These are phyloP conservation scores for Ampelocalamus luodianensis DNA, from an alignment of 176 grass and related monocot genomes.

Conservation along the genomic window DNA sequence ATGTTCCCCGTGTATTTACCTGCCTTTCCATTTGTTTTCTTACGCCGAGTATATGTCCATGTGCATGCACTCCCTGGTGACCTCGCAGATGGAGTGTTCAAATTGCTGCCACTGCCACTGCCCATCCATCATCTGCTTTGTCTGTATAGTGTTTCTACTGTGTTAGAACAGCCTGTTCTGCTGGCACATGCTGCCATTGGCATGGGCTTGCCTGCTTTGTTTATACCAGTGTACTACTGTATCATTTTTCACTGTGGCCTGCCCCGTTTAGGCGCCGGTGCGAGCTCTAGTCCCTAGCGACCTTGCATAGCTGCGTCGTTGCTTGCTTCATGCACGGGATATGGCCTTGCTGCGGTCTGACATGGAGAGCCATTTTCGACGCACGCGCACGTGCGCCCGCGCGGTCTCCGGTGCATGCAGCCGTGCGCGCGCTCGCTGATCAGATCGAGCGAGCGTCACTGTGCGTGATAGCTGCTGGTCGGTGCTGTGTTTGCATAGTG, in stretches of 20 bases:
- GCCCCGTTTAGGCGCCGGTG: slow-evolving; percentile 21
- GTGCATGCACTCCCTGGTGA: neutral
- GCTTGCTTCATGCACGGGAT: neutral
- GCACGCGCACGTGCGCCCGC: neutral
- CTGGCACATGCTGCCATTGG: neutral
- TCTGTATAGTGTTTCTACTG: neutral
- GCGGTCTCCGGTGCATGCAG: neutral
- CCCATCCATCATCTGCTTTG: slow-evolving; percentile 4
- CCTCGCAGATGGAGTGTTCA: neutral
- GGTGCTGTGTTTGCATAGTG: neutral
- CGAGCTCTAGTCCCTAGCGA: neutral
- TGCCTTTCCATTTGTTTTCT: neutral
- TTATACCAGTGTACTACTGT: neutral
- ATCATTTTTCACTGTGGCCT: neutral
- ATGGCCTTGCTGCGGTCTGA: neutral
- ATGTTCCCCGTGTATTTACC: slow-evolving; percentile 10
- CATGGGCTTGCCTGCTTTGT: neutral
- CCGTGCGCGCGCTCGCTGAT: neutral
- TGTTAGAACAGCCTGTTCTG: neutral
- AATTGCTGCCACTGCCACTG: neutral
- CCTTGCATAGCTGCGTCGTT: neutral
- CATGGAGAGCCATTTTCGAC: neutral
- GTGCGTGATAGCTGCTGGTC: neutral
- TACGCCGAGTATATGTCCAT: neutral
- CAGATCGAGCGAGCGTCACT: neutral